A percentile compares a stretch with the other conserved stretches of the same genome.
Evolutionary conservation across 202 grass and related monocot genomes (phyloP).

Genomic region (Hordeum pubiflorum): DNA sequence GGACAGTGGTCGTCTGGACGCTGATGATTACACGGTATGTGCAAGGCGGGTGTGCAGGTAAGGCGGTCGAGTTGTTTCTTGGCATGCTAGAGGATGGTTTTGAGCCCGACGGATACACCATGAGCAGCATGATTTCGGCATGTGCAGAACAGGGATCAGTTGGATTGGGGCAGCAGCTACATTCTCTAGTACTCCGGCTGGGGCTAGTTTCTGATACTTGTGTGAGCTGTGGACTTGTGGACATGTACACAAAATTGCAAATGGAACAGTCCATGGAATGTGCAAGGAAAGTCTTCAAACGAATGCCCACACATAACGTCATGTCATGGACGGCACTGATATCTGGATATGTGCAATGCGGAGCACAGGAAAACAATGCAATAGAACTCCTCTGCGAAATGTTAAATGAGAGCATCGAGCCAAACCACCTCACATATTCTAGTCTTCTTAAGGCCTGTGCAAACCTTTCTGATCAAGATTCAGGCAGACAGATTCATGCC

Average conservation of each 20-base stretch:
- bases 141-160: slow-evolving; percentile 51
- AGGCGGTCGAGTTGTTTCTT: slow-evolving; percentile 50
- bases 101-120: slow-evolving; percentile 51
- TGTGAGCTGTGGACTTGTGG: slow-evolving; percentile 66
- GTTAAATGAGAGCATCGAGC: slow-evolving; percentile 42
- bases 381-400: slow-evolving; percentile 48
- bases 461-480: slow-evolving; percentile 43
- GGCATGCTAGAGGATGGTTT: slow-evolving; percentile 54
- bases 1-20: slow-evolving; percentile 61
- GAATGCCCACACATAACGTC: slow-evolving; percentile 44
- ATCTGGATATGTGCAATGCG: slow-evolving; percentile 67
- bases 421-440: slow-evolving; percentile 75
- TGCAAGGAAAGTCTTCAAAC: slow-evolving; percentile 51
- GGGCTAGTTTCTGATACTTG: slow-evolving; percentile 47
- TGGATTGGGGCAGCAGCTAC: slow-evolving; percentile 61
- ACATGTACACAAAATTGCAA: slow-evolving; percentile 67
- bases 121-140: slow-evolving; percentile 65
- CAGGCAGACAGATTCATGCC: slow-evolving; percentile 62
- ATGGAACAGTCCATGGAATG: slow-evolving; percentile 27
- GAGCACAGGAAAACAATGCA: slow-evolving; percentile 39
- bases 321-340: slow-evolving; percentile 77
- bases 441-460: slow-evolving; percentile 68
- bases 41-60: slow-evolving; percentile 23
- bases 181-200: slow-evolving; percentile 50
- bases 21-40: slow-evolving; percentile 66